Conservation (phyloP, 345 rosid species). For the Luvunga scandens region DNA sequence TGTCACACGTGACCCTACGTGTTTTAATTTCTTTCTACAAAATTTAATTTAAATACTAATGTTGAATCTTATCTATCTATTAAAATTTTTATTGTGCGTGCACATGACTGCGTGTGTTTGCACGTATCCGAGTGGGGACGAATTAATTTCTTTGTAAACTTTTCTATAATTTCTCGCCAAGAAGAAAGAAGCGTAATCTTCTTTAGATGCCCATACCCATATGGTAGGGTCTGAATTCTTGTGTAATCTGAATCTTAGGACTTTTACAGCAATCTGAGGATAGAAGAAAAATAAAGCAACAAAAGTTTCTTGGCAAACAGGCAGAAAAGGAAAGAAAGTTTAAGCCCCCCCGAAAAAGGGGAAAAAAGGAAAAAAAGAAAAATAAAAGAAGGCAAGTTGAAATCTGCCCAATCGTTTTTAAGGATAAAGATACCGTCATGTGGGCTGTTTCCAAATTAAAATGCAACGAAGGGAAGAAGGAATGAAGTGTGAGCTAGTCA, state of each 20-base stretch:
- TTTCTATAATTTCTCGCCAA: neutral
- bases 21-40: neutral
- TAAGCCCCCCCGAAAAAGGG: neutral
- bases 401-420: neutral
- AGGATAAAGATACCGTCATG: neutral
- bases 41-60: neutral
- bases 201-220: neutral
- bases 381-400: neutral
- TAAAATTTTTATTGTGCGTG: too few species aligned
- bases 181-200: neutral
- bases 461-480: neutral
- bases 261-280: neutral
- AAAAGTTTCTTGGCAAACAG: neutral
- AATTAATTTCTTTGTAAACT: neutral
- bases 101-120: neutral
- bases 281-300: neutral
- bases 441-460: neutral
- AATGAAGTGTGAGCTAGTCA: neutral
- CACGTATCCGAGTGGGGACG: neutral
- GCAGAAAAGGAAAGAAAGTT: neutral
- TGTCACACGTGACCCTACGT: neutral
- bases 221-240: neutral
- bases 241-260: neutral
- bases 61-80: too few species aligned
- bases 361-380: too few species aligned